Evolutionary conservation across 2,329 filamentous ascomycete genomes (phyloP), one percentile per base, ranked within the genome.

Genomic region (Fusarium guadeloupense): DNA sequence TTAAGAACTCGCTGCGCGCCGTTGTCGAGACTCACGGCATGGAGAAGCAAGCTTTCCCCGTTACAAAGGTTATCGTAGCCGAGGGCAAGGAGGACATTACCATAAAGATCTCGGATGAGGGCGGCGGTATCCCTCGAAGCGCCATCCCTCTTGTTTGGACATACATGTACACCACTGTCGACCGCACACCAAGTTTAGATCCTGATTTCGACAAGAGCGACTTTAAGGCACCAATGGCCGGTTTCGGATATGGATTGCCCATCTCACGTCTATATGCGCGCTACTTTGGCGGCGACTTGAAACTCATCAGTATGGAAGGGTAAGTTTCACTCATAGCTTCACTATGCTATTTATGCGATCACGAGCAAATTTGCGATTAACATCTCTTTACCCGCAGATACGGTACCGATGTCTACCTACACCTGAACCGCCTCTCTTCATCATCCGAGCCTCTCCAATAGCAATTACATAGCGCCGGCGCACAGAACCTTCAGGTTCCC

Each of bases 101-200:
- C 6, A 97, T 99, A 81, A 99, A 99, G 79, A 90, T 99, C 69
- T 92, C 90, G 5, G 95, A 99, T 75, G 95, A 99, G 78, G 95
- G 95, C 55, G 95, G 95, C 63, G 95, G 95, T 60, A 98, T 99
- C 47, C 93, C 95, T 1, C 83, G 95, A 70, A 96, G 91, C 69
- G 87, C 92, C 46, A 98, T 99, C 63, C 95, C 95, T 6, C 84
- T 99, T 13, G 95, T 98, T n/a, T 99, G 95, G 95, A 99, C 95
- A 12, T 99, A 99, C 76, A 99, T 98, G 95, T 99, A 99, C 76
- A 99, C 95, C 30, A 99, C 95, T 3, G 95, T 99, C 64, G 95
- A 98, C 76, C 88, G 93, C 69, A 98, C 95, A 19, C 95, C 95
- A 13, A 96, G 89, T 72, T 81, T 99, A 61, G 95, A 99, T 73